Base-by-base conservation (phyloP, 768 basidiomycete genomes). In the Tricholoma flavovirens region DNA sequence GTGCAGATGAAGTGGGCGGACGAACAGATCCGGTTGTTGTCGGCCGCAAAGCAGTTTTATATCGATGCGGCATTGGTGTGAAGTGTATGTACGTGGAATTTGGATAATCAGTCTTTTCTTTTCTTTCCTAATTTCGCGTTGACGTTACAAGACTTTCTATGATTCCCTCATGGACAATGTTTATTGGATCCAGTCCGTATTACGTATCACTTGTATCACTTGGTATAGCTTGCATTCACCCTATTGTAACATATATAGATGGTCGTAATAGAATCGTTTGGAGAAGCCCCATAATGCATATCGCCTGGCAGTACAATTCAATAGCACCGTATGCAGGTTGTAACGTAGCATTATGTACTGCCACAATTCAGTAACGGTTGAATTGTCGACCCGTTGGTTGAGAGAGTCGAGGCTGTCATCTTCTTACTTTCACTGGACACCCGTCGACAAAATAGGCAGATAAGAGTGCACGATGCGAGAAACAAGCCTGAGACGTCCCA, bases 1-100 rank as follows among this genome's bases (percentile, higher is more conserved):
- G 76, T 90, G 45, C 75, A 81, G 69, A 72, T 61, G 51, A 72
- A 67, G 64, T 91, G 88, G 88, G 64, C 67, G 9, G 72, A 71
- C 14, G 75, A 78, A 64, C 73, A 79, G 69, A 64, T 69, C 53
- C 64, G 71, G 40, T 57, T 79, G 59, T 68, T 82, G 64, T 59
- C 63, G 26, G 68, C 62, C 43, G 70, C 76, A 17, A 70, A 67
- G 57, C 66, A 66, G 58, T 81, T 80, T 66, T 82, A 81, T 65
- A 63, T 71, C 26, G 62, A 62, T 12, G 62, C 67, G 56, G 66
- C 67, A 14, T 57, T 71, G 59, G 59, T 65, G 33, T 60, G 64
- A 64, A 10, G 4, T 36, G 12, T 53, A 19, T n/a, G n/a, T n/a
- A n/a, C n/a, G n/a, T n/a, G n/a, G n/a, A n/a, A n/a, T 14, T 22